These are phyloP conservation scores for Tricholoma matsutake DNA, from an alignment of 768 basidiomycete species.

Conservation along the genomic window DNA sequence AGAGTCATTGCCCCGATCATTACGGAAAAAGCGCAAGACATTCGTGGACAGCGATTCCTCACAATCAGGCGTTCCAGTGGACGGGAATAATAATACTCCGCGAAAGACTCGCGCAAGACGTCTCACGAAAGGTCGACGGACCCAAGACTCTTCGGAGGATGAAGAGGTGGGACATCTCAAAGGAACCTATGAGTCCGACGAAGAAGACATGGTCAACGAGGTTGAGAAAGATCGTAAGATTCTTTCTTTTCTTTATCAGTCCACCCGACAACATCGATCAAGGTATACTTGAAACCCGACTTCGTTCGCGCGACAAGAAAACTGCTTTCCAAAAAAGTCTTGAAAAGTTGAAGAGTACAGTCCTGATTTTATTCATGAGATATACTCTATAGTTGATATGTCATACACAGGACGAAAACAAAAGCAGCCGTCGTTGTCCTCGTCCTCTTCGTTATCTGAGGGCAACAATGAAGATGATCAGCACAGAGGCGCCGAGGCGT, in stretches of 20 bases:
- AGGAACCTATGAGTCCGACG: slow-evolving; percentile 39
- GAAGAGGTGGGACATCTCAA: slow-evolving; percentile 28
- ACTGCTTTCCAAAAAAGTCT: slow-evolving; percentile 61
- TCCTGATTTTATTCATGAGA: background rate
- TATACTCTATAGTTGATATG: slow-evolving; percentile 1
- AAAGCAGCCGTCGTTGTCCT: slow-evolving; percentile 33
- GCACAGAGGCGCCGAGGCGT: slow-evolving; percentile 40
- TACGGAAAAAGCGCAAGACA: slow-evolving; percentile 13
- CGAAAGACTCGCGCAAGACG: background rate
- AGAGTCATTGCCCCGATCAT: background rate
- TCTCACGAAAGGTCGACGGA: slow-evolving; percentile 14
- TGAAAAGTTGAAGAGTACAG: slow-evolving; percentile 60
- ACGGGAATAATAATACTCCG: background rate
- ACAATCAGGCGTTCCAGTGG: background rate
- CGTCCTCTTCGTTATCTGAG: slow-evolving; percentile 10
- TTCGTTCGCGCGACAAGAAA: slow-evolving; percentile 59
- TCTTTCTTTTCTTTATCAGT: background rate
- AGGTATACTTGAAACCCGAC: slow-evolving; percentile 64
- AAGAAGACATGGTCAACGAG: slow-evolving; percentile 40
- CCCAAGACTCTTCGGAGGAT: slow-evolving; percentile 29
- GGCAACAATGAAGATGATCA: slow-evolving; percentile 26
- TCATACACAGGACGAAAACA: slow-evolving; percentile 41
- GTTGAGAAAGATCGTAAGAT: slow-evolving; percentile 54
- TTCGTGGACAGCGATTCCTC: slow-evolving; percentile 11
- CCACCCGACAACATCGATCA: background rate